A percentile compares a stretch with the other conserved stretches of the same genome.
Conservation (phyloP, 768 basidiomycete species). For the Terana coerulea region DNA sequence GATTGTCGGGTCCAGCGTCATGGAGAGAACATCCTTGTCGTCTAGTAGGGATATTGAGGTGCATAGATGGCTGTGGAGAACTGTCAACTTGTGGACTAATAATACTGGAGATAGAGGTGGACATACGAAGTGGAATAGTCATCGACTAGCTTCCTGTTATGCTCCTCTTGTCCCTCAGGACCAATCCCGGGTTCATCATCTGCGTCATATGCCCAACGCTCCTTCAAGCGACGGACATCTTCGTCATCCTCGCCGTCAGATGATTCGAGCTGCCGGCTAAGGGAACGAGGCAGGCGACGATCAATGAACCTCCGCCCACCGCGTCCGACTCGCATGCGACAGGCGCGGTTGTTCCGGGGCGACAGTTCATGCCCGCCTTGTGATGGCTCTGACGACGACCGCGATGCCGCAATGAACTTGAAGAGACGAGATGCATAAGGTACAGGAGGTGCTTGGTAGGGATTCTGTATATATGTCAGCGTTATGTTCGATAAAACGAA, state of each 20-base stretch:
- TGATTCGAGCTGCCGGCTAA: slow-evolving; percentile 19
- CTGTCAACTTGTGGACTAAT: not conserved
- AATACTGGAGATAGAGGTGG: not conserved
- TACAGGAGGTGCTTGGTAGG: slow-evolving; percentile 62
- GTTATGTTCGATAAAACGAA: not conserved
- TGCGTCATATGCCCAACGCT: slow-evolving; percentile 66
- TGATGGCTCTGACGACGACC: slow-evolving; percentile 30
- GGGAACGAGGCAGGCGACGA: slow-evolving; percentile 39
- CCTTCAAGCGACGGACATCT: slow-evolving; percentile 29
- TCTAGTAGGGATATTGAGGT: slow-evolving; percentile 53
- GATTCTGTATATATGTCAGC: slow-evolving; percentile 40
- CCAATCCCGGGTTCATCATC: slow-evolving; percentile 58
- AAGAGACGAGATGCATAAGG: slow-evolving; percentile 63
- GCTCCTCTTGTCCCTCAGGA: slow-evolving; percentile 61
- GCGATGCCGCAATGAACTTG: slow-evolving; percentile 50
- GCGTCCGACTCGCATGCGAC: slow-evolving; percentile 78
- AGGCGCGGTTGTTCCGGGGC: slow-evolving; percentile 37
- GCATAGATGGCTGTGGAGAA: slow-evolving; percentile 46
- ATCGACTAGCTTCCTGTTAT: slow-evolving; percentile 65
- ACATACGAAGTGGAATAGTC: slow-evolving; percentile 57
- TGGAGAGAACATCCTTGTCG: slow-evolving; percentile 40
- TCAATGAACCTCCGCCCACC: slow-evolving; percentile 79
- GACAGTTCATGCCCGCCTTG: slow-evolving; percentile 24
- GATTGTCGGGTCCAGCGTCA: slow-evolving; percentile 45
- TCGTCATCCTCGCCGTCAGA: slow-evolving; percentile 29